Conservation (phyloP, 306 rosid species). For the Calophaca sinica region DNA sequence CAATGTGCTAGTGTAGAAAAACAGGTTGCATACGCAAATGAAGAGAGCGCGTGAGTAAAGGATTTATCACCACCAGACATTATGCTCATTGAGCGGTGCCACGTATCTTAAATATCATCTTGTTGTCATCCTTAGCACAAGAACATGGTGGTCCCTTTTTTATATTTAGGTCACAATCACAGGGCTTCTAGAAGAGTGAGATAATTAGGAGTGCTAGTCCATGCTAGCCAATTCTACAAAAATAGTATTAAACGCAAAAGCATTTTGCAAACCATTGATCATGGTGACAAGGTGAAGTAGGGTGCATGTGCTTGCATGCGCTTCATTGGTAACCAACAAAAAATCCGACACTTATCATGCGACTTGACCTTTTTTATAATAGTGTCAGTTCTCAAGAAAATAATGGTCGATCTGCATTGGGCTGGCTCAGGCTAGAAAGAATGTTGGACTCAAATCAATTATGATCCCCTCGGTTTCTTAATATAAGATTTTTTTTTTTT, state of each 20-base stretch:
- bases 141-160: neutral
- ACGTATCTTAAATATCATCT: neutral
- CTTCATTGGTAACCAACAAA: neutral
- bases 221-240: too few relatives aligned
- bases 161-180: neutral
- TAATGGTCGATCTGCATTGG: too few relatives aligned
- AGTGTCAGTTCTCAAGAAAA: too few relatives aligned
- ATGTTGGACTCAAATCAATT: too few relatives aligned
- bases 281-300: neutral
- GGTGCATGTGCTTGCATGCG: neutral
- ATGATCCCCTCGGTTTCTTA: too few relatives aligned
- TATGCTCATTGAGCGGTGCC: neutral
- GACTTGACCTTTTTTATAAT: too few relatives aligned
- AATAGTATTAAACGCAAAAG: neutral
- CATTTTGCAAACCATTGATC: neutral
- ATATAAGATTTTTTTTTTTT: too few relatives aligned
- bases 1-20: too few relatives aligned
- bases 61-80: too few relatives aligned
- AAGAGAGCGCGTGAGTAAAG: neutral
- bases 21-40: neutral
- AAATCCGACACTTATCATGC: neutral
- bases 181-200: neutral
- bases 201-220: neutral
- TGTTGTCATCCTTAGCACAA: neutral
- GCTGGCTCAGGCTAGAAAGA: too few relatives aligned